Base-by-base conservation (phyloP, 2,329 filamentous ascomycete genomes). In the Cladobotryum mycophilum region DNA sequence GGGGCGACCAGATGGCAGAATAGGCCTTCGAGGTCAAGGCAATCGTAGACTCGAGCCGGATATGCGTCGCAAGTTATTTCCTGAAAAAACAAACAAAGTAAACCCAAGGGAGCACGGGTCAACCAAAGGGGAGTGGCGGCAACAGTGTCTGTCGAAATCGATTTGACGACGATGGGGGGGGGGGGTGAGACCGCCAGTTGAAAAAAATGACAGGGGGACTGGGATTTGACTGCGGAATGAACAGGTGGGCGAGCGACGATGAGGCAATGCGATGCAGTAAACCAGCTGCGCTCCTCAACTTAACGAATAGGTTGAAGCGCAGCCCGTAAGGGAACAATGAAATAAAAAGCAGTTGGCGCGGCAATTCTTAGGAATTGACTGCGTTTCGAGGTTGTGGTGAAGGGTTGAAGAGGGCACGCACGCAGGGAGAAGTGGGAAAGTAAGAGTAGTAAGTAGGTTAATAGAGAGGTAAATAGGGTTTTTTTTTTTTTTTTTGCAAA, bases 331-430 rank as follows among this genome's bases (percentile, higher is more conserved):
- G 53, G 43, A 48, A 51, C 45, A 49, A 57, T 53, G 40, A 45
- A 52, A 53, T 42, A 54, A 42, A 53, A 43, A 50, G 54, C 51
- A 52, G 35, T 37, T 35, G 51, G 30, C 43, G 43, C 41, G 45
- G 47, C 60, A 64, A 64, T 63, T 59, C 62, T 56, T 52, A 11
- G 55, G 57, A 64, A 64, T 64, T 62, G 61, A 54, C 58, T 57
- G 62, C 50, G 48, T 55, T 44, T 44, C 18, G 60, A 51, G 38
- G 37, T 53, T 62, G 62, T 64, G 62, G 56, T 58, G 55, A 55
- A 53, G 53, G 55, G 49, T 51, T 53, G 22, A 53, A 53, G 55
- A 63, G 61, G 59, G 38, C 38, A 41, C 38, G 58, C 58, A 61
- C 60, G 52, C 47, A 57, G 51, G 55, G 57, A 56, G 58, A 65